Evolutionary conservation across 164 flowering plant species (phyloP).

Genomic region (Liquidambar formosana): DNA sequence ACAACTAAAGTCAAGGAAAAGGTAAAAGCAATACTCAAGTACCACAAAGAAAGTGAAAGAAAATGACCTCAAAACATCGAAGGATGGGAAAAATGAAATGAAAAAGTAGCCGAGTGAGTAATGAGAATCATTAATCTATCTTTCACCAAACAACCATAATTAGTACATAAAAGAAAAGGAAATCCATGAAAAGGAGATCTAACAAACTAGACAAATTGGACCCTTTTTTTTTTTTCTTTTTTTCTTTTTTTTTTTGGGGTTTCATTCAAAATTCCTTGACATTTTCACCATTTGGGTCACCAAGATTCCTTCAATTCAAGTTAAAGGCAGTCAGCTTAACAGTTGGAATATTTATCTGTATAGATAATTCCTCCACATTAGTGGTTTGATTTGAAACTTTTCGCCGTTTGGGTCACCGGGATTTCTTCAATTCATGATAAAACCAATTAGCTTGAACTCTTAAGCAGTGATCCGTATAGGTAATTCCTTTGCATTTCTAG

Average conservation of each 20-base stretch:
- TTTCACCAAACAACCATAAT: not conserved
- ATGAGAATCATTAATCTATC: not conserved
- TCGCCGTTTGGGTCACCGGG: too few relatives aligned
- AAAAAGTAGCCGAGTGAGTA: too few relatives aligned
- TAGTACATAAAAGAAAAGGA: not conserved
- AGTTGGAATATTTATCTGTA: too few relatives aligned
- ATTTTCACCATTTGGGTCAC: not conserved
- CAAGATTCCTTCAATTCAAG: too few relatives aligned
- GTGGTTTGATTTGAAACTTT: too few relatives aligned
- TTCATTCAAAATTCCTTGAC: not conserved
- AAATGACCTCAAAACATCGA: too few relatives aligned
- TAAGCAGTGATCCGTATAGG: not conserved
- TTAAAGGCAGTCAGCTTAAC: too few relatives aligned
- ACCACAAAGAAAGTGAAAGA: slow-evolving; percentile 13
- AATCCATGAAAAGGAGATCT: slow-evolving; percentile 5
- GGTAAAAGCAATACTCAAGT: slow-evolving; percentile 10
- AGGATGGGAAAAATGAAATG: too few relatives aligned
- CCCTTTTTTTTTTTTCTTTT: too few relatives aligned
- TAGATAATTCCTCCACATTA: too few relatives aligned
- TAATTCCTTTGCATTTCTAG: not conserved
- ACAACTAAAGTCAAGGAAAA: slow-evolving; percentile 19
- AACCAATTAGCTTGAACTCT: not conserved
- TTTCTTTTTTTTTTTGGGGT: too few relatives aligned
- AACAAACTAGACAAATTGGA: not conserved
- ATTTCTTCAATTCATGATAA: too few relatives aligned